Percentiles rank a stretch among this genome's conserved stretches.
Conservation (phyloP, 176 grass and related monocot genomes). For the Juncus inflexus region DNA sequence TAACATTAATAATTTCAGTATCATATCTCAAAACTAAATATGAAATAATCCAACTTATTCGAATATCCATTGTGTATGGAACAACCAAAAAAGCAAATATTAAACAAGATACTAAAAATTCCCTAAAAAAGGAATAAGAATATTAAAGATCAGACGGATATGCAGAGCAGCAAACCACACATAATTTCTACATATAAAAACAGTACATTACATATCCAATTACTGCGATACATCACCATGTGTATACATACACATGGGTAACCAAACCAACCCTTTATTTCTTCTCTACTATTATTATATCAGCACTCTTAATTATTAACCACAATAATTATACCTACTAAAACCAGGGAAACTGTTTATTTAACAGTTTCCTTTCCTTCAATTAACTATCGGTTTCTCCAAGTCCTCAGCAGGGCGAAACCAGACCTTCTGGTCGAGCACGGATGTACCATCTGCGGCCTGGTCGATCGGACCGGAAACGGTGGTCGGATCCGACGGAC, state of each 20-base stretch:
- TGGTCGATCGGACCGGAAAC: constrained; percentile 8
- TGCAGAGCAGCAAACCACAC: no score
- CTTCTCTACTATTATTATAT: constrained; percentile 14
- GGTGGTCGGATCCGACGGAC: constrained; percentile 35
- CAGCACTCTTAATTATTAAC: background rate
- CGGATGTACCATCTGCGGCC: constrained; percentile 27
- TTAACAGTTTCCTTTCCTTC: background rate
- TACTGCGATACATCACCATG: no score
- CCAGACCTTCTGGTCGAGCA: constrained; percentile 92
- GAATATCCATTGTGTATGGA: no score
- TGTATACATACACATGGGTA: background rate
- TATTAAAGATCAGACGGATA: no score
- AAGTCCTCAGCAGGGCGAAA: constrained; percentile 78
- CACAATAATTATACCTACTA: constrained; percentile 4
- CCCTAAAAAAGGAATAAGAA: no score
- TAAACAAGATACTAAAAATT: no score
- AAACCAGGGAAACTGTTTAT: constrained; percentile 25
- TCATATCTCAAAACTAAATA: no score
- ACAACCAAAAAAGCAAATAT: no score
- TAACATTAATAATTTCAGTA: no score
- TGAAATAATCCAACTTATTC: no score
- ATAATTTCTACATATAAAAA: no score
- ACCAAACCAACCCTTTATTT: background rate
- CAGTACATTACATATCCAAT: no score
- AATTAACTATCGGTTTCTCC: constrained; percentile 45